phyloP scores from a whole-genome alignment of 805 yeast species.

The Brettanomyces sp. region DNA sequence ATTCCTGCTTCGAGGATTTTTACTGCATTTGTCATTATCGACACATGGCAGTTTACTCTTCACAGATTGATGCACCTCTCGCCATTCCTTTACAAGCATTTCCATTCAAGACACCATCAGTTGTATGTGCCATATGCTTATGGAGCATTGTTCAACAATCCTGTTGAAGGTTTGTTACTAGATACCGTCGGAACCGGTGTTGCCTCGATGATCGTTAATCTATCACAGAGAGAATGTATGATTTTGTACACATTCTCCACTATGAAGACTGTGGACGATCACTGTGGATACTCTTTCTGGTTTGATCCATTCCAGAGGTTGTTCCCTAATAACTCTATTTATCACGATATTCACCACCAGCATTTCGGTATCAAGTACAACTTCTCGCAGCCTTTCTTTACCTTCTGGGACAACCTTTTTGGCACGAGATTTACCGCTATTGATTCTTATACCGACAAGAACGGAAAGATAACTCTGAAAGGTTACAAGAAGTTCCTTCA shows the following conservation, averaged over 20 bases:
- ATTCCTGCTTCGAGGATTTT: conserved; percentile 47
- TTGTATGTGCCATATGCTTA: conserved; percentile 93
- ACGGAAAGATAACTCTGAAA: conserved; percentile 56
- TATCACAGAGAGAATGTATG: conserved; percentile 71
- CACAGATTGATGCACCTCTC: conserved; percentile 86
- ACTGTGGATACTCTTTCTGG: conserved; percentile 95
- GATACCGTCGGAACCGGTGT: conserved; percentile 91
- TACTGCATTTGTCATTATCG: conserved; percentile 66
- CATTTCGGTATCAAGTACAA: conserved; percentile 89
- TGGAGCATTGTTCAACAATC: conserved; percentile 93
- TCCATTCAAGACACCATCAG: conserved; percentile 92
- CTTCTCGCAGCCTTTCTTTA: conserved; percentile 93
- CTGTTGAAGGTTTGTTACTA: conserved; percentile 84
- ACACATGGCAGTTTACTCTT: conserved; percentile 90
- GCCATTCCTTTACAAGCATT: conserved; percentile 62
- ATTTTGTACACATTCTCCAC: conserved; percentile 80
- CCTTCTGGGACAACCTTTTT: conserved; percentile 76
- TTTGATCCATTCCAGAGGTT: conserved; percentile 81
- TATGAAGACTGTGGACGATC: conserved; percentile 94
- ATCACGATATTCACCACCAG: conserved; percentile 97
- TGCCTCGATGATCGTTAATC: conserved; percentile 51
- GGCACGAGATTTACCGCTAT: conserved; percentile 65
- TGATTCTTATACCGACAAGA: conserved; percentile 55
- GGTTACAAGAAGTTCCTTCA: conserved; percentile 52
- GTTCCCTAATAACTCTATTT: conserved; percentile 92